These are phyloP conservation scores for Mariannaea sp. DNA, from an alignment of 2,329 filamentous ascomycete species.

Conservation along the genomic window DNA sequence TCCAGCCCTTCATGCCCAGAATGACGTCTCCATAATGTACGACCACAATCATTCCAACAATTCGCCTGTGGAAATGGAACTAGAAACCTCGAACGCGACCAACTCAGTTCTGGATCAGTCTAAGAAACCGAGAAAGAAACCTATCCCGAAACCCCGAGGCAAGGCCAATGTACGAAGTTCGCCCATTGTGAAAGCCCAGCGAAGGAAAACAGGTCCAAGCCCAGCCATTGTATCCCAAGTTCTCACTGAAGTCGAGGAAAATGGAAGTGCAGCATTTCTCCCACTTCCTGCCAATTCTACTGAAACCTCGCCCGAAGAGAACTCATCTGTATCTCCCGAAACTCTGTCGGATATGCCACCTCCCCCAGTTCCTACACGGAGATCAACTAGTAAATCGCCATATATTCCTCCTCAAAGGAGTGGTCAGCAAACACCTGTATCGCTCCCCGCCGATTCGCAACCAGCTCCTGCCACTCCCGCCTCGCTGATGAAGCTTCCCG, in stretches of 20 bases:
- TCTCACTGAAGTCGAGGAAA: constrained; percentile 58
- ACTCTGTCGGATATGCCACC: constrained; percentile 69
- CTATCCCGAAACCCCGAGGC: constrained; percentile 55
- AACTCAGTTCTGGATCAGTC: constrained; percentile 51
- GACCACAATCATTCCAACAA: constrained; percentile 47
- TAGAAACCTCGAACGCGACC: constrained; percentile 49
- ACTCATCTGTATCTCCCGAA: constrained; percentile 68
- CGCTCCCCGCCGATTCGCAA: constrained; percentile 33
- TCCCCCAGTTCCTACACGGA: constrained; percentile 68
- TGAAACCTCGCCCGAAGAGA: constrained; percentile 63
- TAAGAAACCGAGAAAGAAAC: constrained; percentile 60
- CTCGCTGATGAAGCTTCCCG: constrained; percentile 79
- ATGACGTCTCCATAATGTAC: constrained; percentile 29
- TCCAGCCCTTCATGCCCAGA: constrained; percentile 70
- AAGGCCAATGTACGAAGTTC: constrained; percentile 68
- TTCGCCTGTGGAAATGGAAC: constrained; percentile 63
- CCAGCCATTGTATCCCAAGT: constrained; percentile 61
- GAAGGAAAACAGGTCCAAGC: constrained; percentile 57
- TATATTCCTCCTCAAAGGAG: constrained; percentile 63
- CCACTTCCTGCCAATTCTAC: constrained; percentile 48
- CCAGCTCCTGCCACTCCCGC: constrained; percentile 68
- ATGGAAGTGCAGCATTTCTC: constrained; percentile 45
- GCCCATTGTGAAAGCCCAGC: constrained; percentile 71
- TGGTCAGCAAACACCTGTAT: constrained; percentile 33
- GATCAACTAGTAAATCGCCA: constrained; percentile 69